A percentile compares a stretch with the other conserved stretches of the same genome.
Evolutionary conservation across 2,329 filamentous ascomycete species (phyloP).

Genomic region (Colletotrichum lentis): DNA sequence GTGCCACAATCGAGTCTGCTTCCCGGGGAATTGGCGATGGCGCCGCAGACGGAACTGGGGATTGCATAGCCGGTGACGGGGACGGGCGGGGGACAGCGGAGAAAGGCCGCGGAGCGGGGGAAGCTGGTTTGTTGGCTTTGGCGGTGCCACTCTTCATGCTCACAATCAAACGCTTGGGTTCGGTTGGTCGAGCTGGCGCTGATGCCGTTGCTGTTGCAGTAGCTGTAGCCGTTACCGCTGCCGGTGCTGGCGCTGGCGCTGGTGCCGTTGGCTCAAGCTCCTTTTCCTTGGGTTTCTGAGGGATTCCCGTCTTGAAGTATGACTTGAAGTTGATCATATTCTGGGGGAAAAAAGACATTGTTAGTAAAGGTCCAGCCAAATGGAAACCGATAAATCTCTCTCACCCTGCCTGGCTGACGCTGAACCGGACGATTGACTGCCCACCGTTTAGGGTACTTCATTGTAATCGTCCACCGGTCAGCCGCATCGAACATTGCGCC

Average conservation of each 20-base stretch:
- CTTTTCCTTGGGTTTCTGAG: slow-evolving; percentile 23
- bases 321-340: slow-evolving; percentile 51
- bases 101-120: slow-evolving; percentile 25
- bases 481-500: slow-evolving; percentile 59
- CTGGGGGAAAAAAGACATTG: slow-evolving; percentile 39
- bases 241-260: too few relatives aligned
- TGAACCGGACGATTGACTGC: slow-evolving; percentile 48
- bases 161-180: slow-evolving; percentile 45
- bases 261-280: slow-evolving; percentile 29
- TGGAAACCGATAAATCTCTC: slow-evolving; percentile 40
- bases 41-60: slow-evolving; percentile 21
- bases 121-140: slow-evolving; percentile 47
- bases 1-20: slow-evolving; percentile 37
- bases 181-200: slow-evolving; percentile 34
- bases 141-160: slow-evolving; percentile 48
- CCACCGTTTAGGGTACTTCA: slow-evolving; percentile 54
- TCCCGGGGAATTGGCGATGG: slow-evolving; percentile 30
- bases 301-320: slow-evolving; percentile 46
- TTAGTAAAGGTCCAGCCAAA: slow-evolving; percentile 32
- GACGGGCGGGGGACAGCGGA: slow-evolving; percentile 20
- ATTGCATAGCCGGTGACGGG: slow-evolving; percentile 13
- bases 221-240: too few relatives aligned
- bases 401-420: slow-evolving; percentile 50
- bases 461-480: slow-evolving; percentile 52
- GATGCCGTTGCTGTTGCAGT: too few relatives aligned